Evolutionary conservation across 306 rosid species (phyloP).

Genomic region (Sicyos edulis): DNA sequence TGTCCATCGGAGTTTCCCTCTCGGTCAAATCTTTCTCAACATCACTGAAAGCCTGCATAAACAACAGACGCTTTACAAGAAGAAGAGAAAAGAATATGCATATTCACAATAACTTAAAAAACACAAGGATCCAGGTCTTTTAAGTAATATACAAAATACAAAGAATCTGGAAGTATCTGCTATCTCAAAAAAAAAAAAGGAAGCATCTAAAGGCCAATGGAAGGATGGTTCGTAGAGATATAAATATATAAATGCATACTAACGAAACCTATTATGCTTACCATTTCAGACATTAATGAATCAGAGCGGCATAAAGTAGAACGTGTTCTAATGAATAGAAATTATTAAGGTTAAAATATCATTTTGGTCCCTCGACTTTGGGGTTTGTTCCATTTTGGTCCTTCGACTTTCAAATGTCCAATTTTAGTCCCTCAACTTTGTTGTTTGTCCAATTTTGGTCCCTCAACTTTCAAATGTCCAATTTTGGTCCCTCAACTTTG

Average conservation of each 20-base stretch:
- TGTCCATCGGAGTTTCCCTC: conserved; percentile 92
- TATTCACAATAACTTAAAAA: not conserved
- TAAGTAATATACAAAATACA: not conserved
- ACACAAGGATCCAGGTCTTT: not conserved
- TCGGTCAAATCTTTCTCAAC: conserved; percentile 77
- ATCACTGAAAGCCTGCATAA: conserved; percentile 73
- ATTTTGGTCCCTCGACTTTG: too few species aligned
- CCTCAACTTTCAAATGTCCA: too few species aligned
- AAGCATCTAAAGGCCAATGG: not conserved
- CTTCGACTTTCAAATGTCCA: too few species aligned
- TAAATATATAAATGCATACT: not conserved
- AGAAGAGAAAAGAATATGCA: not conserved
- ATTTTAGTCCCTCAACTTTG: too few species aligned
- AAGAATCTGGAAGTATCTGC: too few species aligned
- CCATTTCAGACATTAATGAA: not conserved
- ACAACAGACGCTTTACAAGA: conserved; percentile 20
- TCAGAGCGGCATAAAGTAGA: not conserved
- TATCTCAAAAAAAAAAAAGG: not conserved
- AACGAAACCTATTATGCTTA: not conserved
- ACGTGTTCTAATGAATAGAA: not conserved
- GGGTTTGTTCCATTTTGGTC: too few species aligned
- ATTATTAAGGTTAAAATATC: too few species aligned
- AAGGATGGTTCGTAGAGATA: not conserved
- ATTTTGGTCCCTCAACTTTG: too few species aligned
- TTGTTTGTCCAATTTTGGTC: too few species aligned